Conservation (phyloP, 2,329 filamentous ascomycete genomes). For the Harringtonia aguacate region DNA sequence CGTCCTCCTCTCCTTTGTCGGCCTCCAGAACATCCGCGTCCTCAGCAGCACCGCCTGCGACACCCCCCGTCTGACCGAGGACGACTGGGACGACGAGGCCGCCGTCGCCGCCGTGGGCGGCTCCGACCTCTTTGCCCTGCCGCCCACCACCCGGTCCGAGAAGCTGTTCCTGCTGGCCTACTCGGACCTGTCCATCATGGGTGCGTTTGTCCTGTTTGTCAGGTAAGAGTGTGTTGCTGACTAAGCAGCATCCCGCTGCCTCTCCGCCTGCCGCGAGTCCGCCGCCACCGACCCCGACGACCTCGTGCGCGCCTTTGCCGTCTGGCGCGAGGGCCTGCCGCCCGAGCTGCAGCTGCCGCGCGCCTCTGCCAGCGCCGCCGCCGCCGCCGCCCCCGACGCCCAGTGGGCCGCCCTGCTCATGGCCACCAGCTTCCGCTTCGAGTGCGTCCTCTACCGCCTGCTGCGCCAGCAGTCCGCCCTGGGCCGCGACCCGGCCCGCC, state of each 20-base stretch:
- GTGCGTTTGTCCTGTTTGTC: too few relatives aligned
- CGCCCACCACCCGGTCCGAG: too few relatives aligned
- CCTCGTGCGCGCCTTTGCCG: too few relatives aligned
- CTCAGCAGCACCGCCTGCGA: background rate
- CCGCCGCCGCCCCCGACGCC: background rate
- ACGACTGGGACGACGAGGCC: background rate
- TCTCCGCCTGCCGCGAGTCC: too few relatives aligned
- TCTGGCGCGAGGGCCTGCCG: too few relatives aligned
- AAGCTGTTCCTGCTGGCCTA: too few relatives aligned
- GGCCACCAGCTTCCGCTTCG: constrained; percentile 1
- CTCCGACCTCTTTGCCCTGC: too few relatives aligned
- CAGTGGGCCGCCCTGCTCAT: background rate
- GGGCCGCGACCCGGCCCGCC: background rate
- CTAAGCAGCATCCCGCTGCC: too few relatives aligned
- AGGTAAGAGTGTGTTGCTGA: too few relatives aligned
- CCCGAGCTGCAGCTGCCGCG: background rate
- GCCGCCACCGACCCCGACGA: too few relatives aligned
- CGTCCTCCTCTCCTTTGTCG: background rate
- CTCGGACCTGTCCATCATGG: too few relatives aligned
- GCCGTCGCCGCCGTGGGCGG: background rate
- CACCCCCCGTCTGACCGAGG: background rate
- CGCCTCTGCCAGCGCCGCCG: background rate
- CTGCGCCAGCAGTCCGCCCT: background rate
- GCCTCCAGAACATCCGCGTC: constrained; percentile 1
- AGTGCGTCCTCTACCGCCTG: constrained; percentile 1